These are phyloP conservation scores for Ophiostoma perfectum DNA, from an alignment of 2,329 filamentous ascomycete genomes.

Conservation along the genomic window DNA sequence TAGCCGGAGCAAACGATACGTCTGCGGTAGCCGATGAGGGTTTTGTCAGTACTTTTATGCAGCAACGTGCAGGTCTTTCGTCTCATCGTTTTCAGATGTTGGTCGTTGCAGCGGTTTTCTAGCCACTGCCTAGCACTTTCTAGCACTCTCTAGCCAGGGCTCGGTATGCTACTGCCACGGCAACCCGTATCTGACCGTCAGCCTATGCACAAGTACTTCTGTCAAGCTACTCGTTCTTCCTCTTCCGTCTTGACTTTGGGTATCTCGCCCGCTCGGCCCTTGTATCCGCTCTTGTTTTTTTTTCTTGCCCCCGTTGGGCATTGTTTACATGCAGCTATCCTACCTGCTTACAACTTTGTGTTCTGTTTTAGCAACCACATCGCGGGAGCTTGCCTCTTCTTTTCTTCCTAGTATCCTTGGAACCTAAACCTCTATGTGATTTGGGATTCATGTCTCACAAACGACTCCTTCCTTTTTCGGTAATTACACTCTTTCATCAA, in stretches of 20 bases:
- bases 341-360: no score
- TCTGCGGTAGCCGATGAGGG: background rate
- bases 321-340: no score
- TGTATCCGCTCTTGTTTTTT: background rate
- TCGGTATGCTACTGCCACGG: background rate
- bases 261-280: background rate
- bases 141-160: slow-evolving; percentile 1
- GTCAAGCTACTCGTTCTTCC: background rate
- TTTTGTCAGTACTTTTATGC: background rate
- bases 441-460: no score
- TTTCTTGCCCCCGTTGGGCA: no score
- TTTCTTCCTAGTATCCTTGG: no score
- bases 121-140: background rate
- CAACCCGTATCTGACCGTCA: background rate
- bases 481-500: no score
- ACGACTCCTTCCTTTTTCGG: no score
- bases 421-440: no score
- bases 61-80: background rate
- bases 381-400: no score
- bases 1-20: background rate
- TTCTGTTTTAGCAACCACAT: no score
- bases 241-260: background rate
- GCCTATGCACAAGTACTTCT: background rate
- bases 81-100: background rate
- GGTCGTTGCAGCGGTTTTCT: background rate